Conservation (phyloP, 768 basidiomycete species). For the Coprinellus aureogranulatus region DNA sequence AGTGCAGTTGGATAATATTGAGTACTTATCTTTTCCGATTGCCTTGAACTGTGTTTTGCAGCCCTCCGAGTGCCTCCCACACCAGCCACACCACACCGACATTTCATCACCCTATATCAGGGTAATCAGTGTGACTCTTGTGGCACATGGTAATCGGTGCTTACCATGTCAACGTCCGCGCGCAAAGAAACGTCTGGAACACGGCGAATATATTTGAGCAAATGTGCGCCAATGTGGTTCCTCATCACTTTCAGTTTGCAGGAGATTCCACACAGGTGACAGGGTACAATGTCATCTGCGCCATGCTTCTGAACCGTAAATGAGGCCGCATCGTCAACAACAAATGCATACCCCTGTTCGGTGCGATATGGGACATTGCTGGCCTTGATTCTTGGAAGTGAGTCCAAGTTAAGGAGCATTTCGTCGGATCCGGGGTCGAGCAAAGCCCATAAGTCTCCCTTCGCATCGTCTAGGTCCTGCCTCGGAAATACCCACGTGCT, state of each 20-base stretch:
- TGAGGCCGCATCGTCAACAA: not conserved
- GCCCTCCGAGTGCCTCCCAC: not conserved
- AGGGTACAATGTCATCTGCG: slow-evolving; percentile 1
- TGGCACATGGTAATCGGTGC: too few relatives aligned
- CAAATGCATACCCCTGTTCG: not conserved
- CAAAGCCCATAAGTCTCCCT: not conserved
- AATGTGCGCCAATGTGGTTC: slow-evolving; percentile 18
- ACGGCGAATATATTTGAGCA: too few relatives aligned
- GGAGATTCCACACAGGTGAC: not conserved
- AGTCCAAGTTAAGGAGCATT: not conserved
- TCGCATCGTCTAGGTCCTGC: not conserved
- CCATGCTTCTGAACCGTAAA: not conserved
- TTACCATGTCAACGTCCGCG: too few relatives aligned
- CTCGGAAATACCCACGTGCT: not conserved
- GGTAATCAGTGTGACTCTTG: too few relatives aligned
- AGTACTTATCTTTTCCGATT: not conserved
- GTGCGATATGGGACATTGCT: not conserved
- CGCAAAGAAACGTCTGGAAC: too few relatives aligned
- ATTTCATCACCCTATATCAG: too few relatives aligned
- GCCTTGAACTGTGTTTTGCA: not conserved
- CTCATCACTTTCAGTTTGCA: slow-evolving; percentile 6
- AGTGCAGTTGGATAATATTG: not conserved
- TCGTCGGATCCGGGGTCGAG: not conserved
- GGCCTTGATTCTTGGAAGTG: not conserved
- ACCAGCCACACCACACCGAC: slow-evolving; percentile 14